phyloP scores from a whole-genome alignment of 805 yeast species.

The Komagataella pseudopastoris region DNA sequence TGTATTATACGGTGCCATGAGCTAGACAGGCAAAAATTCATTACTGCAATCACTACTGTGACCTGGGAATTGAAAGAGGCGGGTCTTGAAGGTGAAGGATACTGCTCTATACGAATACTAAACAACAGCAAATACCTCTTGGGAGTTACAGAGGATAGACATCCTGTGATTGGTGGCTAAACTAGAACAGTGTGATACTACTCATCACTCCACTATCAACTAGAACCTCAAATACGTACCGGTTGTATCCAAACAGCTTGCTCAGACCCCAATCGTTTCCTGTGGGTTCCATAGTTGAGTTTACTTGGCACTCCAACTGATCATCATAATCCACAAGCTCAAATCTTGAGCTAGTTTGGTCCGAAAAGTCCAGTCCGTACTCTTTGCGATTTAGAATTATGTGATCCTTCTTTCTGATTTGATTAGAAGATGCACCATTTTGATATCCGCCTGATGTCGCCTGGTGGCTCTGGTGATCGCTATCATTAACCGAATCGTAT shows the following conservation, averaged over 20 bases:
- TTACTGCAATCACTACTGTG: background rate
- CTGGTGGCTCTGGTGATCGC: background rate
- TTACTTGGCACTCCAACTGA: constrained; percentile 2
- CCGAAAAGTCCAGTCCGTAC: constrained; percentile 14
- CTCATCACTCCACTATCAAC: constrained; percentile 14
- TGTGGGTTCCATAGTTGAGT: constrained; percentile 7
- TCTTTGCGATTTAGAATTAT: constrained; percentile 19
- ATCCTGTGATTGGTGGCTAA: background rate
- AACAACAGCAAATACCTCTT: background rate
- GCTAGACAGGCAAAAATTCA: background rate
- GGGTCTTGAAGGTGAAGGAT: background rate
- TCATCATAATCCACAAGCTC: constrained; percentile 17
- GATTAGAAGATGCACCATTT: background rate
- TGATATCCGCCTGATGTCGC: background rate
- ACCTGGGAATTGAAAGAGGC: background rate
- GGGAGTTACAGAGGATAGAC: background rate
- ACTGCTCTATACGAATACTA: background rate
- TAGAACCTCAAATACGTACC: constrained; percentile 17
- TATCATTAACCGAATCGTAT: background rate
- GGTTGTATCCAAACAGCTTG: constrained; percentile 13
- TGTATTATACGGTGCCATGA: background rate
- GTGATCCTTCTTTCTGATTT: constrained; percentile 8
- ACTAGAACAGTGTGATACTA: constrained; percentile 13
- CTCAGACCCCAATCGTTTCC: constrained; percentile 20
- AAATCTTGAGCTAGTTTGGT: constrained; percentile 6